Evolutionary conservation across 2,329 filamentous ascomycete species (phyloP).

Genomic region (Fusarium sp.): DNA sequence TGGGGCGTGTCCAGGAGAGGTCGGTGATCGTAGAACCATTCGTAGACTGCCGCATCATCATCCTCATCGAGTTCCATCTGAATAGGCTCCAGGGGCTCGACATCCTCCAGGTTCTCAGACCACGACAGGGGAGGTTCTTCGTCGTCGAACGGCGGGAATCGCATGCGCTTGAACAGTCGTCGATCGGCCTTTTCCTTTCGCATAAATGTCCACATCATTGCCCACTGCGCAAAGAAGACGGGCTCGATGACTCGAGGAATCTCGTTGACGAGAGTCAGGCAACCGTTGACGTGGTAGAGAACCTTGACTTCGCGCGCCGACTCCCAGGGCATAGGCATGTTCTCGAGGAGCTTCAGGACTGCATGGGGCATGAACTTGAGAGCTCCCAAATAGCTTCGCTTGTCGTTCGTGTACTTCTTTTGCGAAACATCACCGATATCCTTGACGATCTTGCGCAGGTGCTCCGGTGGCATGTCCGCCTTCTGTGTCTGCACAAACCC

Average conservation of each 20-base stretch:
- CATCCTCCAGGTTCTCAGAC: conserved; percentile 99
- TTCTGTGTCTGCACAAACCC: conserved; percentile 99
- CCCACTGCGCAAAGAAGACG: conserved; percentile 98
- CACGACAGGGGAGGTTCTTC: conserved; percentile 97
- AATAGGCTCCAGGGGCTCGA: conserved; percentile 96
- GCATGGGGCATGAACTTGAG: conserved; percentile 99
- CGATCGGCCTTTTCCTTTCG: conserved; percentile 96
- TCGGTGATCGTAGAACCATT: conserved; percentile 98
- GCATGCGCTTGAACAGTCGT: conserved; percentile 97
- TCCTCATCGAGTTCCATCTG: conserved; percentile 98
- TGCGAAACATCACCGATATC: conserved; percentile 99
- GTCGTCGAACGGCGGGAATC: conserved; percentile 98
- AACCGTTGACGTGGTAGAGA: conserved; percentile 97
- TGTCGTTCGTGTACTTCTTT: conserved; percentile 99
- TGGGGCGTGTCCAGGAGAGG: conserved; percentile 91
- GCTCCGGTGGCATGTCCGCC: conserved; percentile 97
- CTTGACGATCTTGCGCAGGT: conserved; percentile 96
- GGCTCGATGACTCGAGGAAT: conserved; percentile 96
- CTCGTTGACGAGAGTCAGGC: conserved; percentile 96
- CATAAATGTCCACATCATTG: conserved; percentile 99
- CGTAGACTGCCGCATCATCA: conserved; percentile 90
- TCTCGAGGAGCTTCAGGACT: conserved; percentile 95
- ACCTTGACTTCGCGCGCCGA: conserved; percentile 96
- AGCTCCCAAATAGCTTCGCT: conserved; percentile 96
- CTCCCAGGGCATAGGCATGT: conserved; percentile 99